phyloP scores from a whole-genome alignment of 2,329 filamentous ascomycete species.

The Colletotrichum sp. region DNA sequence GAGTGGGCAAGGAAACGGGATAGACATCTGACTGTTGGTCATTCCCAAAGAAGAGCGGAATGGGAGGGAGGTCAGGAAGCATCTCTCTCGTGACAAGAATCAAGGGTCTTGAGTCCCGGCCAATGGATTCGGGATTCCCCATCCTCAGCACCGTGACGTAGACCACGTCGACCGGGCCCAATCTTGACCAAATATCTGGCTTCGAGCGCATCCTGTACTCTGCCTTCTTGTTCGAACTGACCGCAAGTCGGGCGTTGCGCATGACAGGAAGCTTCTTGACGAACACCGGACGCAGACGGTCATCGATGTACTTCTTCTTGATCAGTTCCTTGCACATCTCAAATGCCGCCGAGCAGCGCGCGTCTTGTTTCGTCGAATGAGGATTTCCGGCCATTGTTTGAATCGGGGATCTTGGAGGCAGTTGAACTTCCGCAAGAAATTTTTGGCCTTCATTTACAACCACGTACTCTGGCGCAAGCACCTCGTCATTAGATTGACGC shows the following conservation, averaged over 20 bases:
- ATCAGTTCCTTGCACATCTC: conserved; percentile 77
- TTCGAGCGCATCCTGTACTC: conserved; percentile 82
- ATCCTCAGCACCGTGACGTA: conserved; percentile 69
- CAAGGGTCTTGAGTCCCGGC: conserved; percentile 66
- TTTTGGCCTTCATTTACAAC: conserved; percentile 59
- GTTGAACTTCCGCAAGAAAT: conserved; percentile 78
- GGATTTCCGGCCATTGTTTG: conserved; percentile 67
- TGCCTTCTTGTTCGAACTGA: conserved; percentile 78
- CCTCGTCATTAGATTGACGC: conserved; percentile 46
- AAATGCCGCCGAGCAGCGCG: conserved; percentile 90
- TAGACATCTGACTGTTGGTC: conserved; percentile 64
- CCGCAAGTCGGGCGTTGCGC: conserved; percentile 84
- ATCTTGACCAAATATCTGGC: conserved; percentile 71
- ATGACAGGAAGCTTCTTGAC: conserved; percentile 76
- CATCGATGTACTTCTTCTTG: conserved; percentile 71
- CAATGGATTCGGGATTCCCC: conserved; percentile 57
- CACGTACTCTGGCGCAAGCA: conserved; percentile 61
- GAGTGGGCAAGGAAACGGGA: conserved; percentile 46
- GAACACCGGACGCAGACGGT: conserved; percentile 76
- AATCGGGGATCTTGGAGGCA: conserved; percentile 79
- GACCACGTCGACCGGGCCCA: conserved; percentile 54
- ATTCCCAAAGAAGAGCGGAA: conserved; percentile 75
- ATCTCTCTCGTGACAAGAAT: conserved; percentile 71
- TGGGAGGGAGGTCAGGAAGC: conserved; percentile 69
- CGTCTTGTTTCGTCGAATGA: conserved; percentile 73